A percentile compares a stretch with the other conserved stretches of the same genome.
Evolutionary conservation across 441 rosid species (phyloP).

Genomic region (Capsella rubella): DNA sequence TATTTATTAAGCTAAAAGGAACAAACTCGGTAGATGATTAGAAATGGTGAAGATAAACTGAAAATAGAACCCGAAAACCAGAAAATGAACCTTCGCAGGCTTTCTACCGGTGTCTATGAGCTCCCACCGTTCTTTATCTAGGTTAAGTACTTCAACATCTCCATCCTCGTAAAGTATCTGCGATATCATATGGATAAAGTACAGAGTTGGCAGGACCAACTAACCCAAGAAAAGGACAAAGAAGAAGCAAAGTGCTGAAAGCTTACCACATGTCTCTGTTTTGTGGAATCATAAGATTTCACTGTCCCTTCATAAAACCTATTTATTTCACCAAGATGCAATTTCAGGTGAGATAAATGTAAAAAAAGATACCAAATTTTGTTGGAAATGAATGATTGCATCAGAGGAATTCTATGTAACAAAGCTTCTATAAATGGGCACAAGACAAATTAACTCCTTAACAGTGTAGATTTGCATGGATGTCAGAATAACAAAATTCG

Average conservation of each 20-base stretch:
- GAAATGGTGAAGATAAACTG: slow-evolving; percentile 28
- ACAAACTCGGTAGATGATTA: slow-evolving; percentile 9
- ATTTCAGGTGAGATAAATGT: slow-evolving; percentile 29
- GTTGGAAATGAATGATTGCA: slow-evolving; percentile 15
- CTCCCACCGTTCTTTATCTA: slow-evolving; percentile 97
- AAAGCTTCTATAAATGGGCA: slow-evolving; percentile 15
- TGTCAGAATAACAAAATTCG: slow-evolving; percentile 4
- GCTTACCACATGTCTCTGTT: slow-evolving; percentile 93
- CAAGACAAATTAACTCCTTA: neutral
- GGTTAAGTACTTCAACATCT: slow-evolving; percentile 92
- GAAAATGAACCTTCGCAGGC: slow-evolving; percentile 66
- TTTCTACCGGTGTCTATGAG: slow-evolving; percentile 69
- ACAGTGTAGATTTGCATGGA: slow-evolving; percentile 30
- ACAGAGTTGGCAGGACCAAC: slow-evolving; percentile 18
- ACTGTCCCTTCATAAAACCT: slow-evolving; percentile 98
- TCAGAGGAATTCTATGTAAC: slow-evolving; percentile 19
- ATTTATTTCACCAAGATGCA: slow-evolving; percentile 44
- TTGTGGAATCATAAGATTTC: slow-evolving; percentile 89
- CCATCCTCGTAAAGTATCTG: slow-evolving; percentile 97
- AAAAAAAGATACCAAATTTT: slow-evolving; percentile 10
- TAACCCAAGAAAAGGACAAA: slow-evolving; percentile 21
- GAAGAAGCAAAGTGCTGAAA: slow-evolving; percentile 29
- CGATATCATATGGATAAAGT: slow-evolving; percentile 32
- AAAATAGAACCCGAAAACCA: slow-evolving; percentile 27
- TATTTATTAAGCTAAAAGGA: slow-evolving; percentile 10